Evolutionary conservation across 2,329 filamentous ascomycete species (phyloP).

Genomic region (Proliferodiscus dingleyae): DNA sequence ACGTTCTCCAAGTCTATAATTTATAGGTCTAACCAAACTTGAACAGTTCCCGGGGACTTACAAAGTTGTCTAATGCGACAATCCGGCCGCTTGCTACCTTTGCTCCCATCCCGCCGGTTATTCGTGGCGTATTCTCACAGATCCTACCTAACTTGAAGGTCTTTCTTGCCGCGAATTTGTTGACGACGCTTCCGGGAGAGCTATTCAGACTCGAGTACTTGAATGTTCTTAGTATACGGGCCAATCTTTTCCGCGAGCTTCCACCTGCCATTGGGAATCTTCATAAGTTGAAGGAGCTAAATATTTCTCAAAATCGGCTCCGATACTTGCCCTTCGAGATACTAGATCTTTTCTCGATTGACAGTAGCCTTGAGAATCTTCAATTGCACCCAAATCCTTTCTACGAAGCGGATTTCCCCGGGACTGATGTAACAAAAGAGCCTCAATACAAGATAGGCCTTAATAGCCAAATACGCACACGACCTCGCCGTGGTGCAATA

Average conservation of each 20-base stretch:
- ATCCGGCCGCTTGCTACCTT: conserved; percentile 53
- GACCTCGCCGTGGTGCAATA: conserved; percentile 3
- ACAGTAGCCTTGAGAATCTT: conserved; percentile 46
- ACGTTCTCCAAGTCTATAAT: conserved; percentile 28
- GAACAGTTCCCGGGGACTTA: conserved; percentile 35
- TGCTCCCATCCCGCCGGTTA: conserved; percentile 37
- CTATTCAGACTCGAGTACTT: conserved; percentile 59
- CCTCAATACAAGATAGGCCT: conserved; percentile 10
- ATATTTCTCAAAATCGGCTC: conserved; percentile 60
- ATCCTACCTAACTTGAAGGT: conserved; percentile 56
- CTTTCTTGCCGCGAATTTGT: conserved; percentile 55
- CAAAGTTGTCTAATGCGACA: conserved; percentile 50
- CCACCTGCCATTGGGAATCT: conserved; percentile 56
- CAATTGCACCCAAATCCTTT: conserved; percentile 61
- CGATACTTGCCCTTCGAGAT: conserved; percentile 59
- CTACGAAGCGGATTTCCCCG: conserved; percentile 36
- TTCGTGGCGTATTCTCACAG: conserved; percentile 44
- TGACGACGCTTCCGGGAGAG: conserved; percentile 52
- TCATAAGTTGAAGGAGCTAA: conserved; percentile 55
- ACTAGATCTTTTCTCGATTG: conserved; percentile 47
- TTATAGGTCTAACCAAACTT: conserved; percentile 9
- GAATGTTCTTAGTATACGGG: conserved; percentile 61
- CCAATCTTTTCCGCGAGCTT: conserved; percentile 56
- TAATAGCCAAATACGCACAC: conserved; percentile 6
- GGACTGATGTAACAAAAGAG: conserved; percentile 5